Evolutionary conservation across 805 yeast species (phyloP).

Genomic region (Yarrowia phangngaensis): DNA sequence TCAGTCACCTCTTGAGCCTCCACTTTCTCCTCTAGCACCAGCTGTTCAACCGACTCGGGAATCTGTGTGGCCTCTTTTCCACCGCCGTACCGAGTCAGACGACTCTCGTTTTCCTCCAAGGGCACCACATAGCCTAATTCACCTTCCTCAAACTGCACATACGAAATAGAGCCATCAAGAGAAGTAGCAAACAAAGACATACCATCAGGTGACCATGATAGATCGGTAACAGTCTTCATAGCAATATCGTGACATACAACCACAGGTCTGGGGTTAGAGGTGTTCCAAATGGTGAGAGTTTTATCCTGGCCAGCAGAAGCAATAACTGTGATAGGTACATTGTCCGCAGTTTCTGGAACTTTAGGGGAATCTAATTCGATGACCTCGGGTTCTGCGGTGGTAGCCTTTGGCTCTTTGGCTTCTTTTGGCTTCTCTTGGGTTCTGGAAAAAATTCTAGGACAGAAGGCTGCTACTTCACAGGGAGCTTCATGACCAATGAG

Average conservation of each 20-base stretch:
- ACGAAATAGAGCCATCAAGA: slow-evolving; percentile 76
- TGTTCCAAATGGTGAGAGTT: slow-evolving; percentile 83
- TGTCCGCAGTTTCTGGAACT: slow-evolving; percentile 37
- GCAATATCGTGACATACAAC: slow-evolving; percentile 74
- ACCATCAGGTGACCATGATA: slow-evolving; percentile 87
- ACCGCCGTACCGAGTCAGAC: slow-evolving; percentile 79
- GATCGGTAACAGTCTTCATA: slow-evolving; percentile 76
- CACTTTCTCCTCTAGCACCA: slow-evolving; percentile 65
- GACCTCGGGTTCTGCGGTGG: slow-evolving; percentile 29
- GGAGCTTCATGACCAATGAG: slow-evolving; percentile 69
- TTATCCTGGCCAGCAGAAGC: slow-evolving; percentile 97
- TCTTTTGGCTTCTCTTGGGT: slow-evolving; percentile 12
- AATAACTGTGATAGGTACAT: slow-evolving; percentile 58
- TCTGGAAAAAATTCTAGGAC: slow-evolving; percentile 42
- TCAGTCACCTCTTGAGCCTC: slow-evolving; percentile 38
- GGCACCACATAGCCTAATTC: slow-evolving; percentile 52
- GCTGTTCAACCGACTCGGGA: slow-evolving; percentile 82
- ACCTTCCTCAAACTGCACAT: slow-evolving; percentile 55
- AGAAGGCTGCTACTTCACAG: slow-evolving; percentile 58
- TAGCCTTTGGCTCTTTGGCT: slow-evolving; percentile 1
- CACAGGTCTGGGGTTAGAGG: slow-evolving; percentile 69
- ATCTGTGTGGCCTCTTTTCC: slow-evolving; percentile 78
- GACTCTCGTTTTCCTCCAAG: slow-evolving; percentile 59
- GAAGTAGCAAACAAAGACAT: slow-evolving; percentile 68
- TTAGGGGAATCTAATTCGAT: slow-evolving; percentile 35